Conservation (phyloP, 169 alveolate species). For the Plasmodium coatneyi region DNA sequence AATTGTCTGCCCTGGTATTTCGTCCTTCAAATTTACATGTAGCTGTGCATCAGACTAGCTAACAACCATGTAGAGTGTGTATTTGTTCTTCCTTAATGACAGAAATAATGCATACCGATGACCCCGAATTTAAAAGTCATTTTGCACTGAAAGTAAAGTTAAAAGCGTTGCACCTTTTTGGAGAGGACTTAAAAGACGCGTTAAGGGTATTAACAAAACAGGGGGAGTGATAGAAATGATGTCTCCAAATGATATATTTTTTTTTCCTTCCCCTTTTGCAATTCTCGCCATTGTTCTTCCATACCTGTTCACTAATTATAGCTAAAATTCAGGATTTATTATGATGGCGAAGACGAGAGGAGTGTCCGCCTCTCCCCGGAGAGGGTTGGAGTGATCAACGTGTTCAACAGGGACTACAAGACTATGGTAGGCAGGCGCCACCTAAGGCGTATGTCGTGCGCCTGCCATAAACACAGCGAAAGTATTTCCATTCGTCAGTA, state of each 20-base stretch:
- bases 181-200: not conserved
- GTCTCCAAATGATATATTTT: not conserved
- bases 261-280: not conserved
- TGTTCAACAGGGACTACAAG: conserved; percentile 6
- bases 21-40: not conserved
- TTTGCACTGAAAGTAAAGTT: conserved; percentile 54
- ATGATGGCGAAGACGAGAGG: conserved; percentile 47
- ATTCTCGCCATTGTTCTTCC: not conserved
- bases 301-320: not conserved
- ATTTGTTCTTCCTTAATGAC: not conserved
- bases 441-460: not conserved
- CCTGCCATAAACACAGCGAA: not conserved
- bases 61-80: not conserved
- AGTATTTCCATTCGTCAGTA: not conserved
- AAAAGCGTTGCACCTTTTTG: conserved; percentile 37
- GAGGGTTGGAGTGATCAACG: conserved; percentile 20
- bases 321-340: conserved; percentile 28
- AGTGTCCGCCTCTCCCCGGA: not conserved
- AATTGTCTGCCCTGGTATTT: not conserved
- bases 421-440: conserved; percentile 5
- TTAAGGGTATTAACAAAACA: conserved; percentile 11
- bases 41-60: not conserved
- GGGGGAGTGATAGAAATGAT: not conserved
- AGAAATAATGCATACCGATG: conserved; percentile 13
- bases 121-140: conserved; percentile 17